These are phyloP conservation scores for Penicillium flavigenum DNA, from an alignment of 495 filamentous ascomycete genomes.

Conservation along the genomic window DNA sequence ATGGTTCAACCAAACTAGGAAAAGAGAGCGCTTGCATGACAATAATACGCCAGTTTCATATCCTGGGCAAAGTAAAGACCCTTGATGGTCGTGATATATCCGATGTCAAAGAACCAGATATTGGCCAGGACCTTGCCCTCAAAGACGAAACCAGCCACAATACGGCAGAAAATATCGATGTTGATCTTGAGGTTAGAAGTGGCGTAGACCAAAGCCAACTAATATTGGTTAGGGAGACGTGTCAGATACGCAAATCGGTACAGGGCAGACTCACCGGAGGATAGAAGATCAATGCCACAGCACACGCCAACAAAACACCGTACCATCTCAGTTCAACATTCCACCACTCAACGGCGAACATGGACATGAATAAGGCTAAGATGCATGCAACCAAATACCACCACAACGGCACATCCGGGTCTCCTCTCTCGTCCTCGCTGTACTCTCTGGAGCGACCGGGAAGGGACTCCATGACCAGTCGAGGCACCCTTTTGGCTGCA, in stretches of 20 bases:
- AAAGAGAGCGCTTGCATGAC: constrained; percentile 50
- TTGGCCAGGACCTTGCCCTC: constrained; percentile 86
- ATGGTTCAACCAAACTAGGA: background rate
- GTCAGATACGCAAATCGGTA: constrained; percentile 55
- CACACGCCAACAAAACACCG: constrained; percentile 71
- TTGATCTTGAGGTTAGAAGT: constrained; percentile 81
- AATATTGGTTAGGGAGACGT: constrained; percentile 56
- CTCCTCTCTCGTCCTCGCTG: constrained; percentile 31
- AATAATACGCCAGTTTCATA: constrained; percentile 84
- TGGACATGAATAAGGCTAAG: constrained; percentile 68
- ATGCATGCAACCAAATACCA: constrained; percentile 75
- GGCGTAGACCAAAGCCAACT: constrained; percentile 82
- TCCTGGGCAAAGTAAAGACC: constrained; percentile 85
- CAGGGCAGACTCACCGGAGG: constrained; percentile 21
- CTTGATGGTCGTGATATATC: constrained; percentile 77
- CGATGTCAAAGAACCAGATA: constrained; percentile 70
- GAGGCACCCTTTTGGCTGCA: constrained; percentile 15
- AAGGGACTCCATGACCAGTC: constrained; percentile 12
- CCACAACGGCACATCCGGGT: constrained; percentile 70
- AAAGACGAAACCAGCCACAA: constrained; percentile 75
- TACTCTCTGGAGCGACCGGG: constrained; percentile 54
- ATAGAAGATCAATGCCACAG: constrained; percentile 61
- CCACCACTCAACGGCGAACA: constrained; percentile 80
- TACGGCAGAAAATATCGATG: constrained; percentile 74
- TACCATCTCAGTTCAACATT: constrained; percentile 63